Conservation (phyloP, 1,284 basidiomycete genomes). For the Sporisorium scitamineum region DNA sequence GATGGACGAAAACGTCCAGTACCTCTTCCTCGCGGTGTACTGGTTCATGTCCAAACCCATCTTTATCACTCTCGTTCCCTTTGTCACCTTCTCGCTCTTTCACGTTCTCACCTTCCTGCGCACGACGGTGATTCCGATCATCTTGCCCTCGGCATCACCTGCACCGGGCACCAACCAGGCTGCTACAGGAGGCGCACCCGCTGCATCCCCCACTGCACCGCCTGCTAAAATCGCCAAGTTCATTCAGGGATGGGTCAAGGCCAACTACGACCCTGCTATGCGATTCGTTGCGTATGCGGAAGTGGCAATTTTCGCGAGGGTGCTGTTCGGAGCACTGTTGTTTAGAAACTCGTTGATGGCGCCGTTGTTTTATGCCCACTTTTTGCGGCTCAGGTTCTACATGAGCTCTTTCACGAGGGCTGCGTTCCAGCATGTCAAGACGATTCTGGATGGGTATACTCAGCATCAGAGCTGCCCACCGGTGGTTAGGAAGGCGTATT, state of each 20-base stretch:
- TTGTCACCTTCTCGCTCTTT: constrained; percentile 69
- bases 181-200: constrained; percentile 28
- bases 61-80: constrained; percentile 68
- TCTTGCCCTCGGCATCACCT: constrained; percentile 48
- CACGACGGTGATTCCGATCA: constrained; percentile 60
- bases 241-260: constrained; percentile 68
- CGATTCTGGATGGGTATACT: constrained; percentile 57
- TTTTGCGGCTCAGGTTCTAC: constrained; percentile 66
- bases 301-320: constrained; percentile 66
- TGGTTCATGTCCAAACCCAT: constrained; percentile 69
- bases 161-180: constrained; percentile 35
- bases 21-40: constrained; percentile 68
- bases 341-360: constrained; percentile 66
- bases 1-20: constrained; percentile 70
- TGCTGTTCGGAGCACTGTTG: constrained; percentile 66
- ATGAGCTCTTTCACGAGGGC: constrained; percentile 68
- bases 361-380: constrained; percentile 67
- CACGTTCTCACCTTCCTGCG: constrained; percentile 67
- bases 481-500: constrained; percentile 62
- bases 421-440: constrained; percentile 65
- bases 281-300: constrained; percentile 69
- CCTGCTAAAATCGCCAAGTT: constrained; percentile 63
- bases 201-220: constrained; percentile 34
- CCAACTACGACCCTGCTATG: constrained; percentile 70
- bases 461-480: constrained; percentile 64